These are phyloP conservation scores for Quercus rubra DNA, from an alignment of 306 rosid genomes.

Conservation along the genomic window DNA sequence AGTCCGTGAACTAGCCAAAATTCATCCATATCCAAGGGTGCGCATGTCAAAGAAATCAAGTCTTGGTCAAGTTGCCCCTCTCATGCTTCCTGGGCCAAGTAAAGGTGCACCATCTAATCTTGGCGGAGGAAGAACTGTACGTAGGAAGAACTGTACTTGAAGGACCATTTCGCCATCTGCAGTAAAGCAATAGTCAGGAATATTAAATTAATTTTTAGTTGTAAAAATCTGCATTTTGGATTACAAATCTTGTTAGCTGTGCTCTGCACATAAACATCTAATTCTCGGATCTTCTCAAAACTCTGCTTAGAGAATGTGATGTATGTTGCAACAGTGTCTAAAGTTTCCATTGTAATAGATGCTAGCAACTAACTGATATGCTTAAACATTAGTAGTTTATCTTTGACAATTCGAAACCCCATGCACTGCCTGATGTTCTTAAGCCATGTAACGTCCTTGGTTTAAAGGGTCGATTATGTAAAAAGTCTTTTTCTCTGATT, in stretches of 20 bases:
- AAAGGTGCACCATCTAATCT: slow-evolving; percentile 26
- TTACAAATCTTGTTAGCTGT: slow-evolving; percentile 13
- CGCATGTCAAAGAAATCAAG: slow-evolving; percentile 46
- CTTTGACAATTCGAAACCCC: not conserved
- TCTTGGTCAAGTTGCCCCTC: slow-evolving; percentile 28
- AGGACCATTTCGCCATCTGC: slow-evolving; percentile 22
- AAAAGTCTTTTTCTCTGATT: no score
- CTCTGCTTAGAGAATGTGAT: slow-evolving; percentile 7
- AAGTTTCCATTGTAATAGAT: slow-evolving; percentile 29
- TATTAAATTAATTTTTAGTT: slow-evolving; percentile 42
- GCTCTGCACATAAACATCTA: slow-evolving; percentile 22
- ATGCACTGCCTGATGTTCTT: no score
- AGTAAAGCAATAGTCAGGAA: slow-evolving; percentile 35
- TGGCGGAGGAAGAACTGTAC: slow-evolving; percentile 48
- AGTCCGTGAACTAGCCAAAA: slow-evolving; percentile 75
- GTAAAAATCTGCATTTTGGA: slow-evolving; percentile 24
- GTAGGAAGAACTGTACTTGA: slow-evolving; percentile 42
- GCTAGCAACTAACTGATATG: slow-evolving; percentile 18
- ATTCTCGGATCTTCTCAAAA: slow-evolving; percentile 2
- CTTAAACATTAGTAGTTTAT: not conserved
- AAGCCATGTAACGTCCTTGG: no score
- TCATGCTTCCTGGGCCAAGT: slow-evolving; percentile 27
- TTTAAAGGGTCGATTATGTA: no score
- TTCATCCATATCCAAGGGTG: slow-evolving; percentile 83
- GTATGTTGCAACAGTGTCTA: slow-evolving; percentile 30